A percentile compares a stretch with the other conserved stretches of the same genome.
phyloP scores from a whole-genome alignment of 1,284 basidiomycete species.

The Earliella scabrosa region DNA sequence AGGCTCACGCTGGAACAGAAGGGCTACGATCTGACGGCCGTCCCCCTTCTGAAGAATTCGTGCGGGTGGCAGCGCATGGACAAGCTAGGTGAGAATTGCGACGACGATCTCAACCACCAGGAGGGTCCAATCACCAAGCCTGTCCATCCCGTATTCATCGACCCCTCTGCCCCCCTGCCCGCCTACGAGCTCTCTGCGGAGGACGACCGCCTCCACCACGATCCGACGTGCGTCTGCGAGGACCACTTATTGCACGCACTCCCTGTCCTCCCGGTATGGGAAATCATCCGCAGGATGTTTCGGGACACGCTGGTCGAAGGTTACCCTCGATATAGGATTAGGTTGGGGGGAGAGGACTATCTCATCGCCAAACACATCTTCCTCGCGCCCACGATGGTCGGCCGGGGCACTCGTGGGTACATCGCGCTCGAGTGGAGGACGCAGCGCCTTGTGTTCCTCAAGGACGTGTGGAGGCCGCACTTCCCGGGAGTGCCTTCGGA shows the following conservation, averaged over 20 bases:
- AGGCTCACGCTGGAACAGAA: too few relatives aligned
- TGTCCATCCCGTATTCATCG: too few relatives aligned
- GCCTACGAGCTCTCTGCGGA: background rate
- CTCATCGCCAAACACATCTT: slow-evolving; percentile 1
- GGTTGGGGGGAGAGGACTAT: background rate
- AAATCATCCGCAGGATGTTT: too few relatives aligned
- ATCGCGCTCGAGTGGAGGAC: too few relatives aligned
- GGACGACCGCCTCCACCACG: background rate
- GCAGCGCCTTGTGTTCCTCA: too few relatives aligned
- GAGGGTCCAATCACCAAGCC: background rate
- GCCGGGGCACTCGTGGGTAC: too few relatives aligned
- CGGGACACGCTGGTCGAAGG: background rate
- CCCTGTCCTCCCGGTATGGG: background rate
- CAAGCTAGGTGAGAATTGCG: background rate
- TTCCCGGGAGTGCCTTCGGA: too few relatives aligned
- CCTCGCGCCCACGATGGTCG: background rate
- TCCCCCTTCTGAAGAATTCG: background rate
- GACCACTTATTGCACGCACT: too few relatives aligned
- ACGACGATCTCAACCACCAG: background rate
- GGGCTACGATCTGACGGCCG: slow-evolving; percentile 15
- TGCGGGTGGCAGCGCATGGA: slow-evolving; percentile 2
- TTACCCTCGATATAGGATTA: too few relatives aligned
- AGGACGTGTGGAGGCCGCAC: too few relatives aligned
- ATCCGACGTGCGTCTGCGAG: background rate
- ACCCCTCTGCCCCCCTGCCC: background rate